These are phyloP conservation scores for Exophiala sp. DNA, from an alignment of 2,329 filamentous ascomycete species.

Conservation along the genomic window DNA sequence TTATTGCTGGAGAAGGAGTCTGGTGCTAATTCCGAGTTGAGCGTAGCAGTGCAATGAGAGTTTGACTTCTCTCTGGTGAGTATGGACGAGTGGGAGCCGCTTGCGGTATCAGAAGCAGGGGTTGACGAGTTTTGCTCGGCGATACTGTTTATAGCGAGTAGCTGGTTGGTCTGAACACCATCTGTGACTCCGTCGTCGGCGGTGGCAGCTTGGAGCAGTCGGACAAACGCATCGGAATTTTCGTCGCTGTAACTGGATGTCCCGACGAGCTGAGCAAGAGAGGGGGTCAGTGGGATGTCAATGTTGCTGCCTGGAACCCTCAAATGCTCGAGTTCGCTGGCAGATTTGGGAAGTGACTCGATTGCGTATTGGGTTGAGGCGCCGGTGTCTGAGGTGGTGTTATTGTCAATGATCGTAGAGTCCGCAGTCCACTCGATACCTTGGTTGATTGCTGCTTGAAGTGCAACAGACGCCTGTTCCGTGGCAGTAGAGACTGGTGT, in stretches of 20 bases:
- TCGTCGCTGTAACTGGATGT: not conserved
- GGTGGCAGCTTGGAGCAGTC: not conserved
- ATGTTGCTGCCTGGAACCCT: not conserved
- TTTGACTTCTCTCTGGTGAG: too few relatives aligned
- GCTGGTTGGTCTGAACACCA: not conserved
- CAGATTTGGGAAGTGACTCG: not conserved
- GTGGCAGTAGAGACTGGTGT: not conserved
- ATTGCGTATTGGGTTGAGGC: not conserved
- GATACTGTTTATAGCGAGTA: not conserved
- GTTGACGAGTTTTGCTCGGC: not conserved
- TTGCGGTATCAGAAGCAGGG: not conserved
- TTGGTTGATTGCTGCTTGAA: not conserved
- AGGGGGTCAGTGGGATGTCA: not conserved
- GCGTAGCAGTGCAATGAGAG: too few relatives aligned
- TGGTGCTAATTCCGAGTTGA: not conserved
- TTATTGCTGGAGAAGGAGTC: not conserved
- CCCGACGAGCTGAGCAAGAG: not conserved
- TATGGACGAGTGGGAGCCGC: too few relatives aligned
- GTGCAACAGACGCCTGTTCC: not conserved
- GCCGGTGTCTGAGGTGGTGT: not conserved
- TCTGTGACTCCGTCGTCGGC: not conserved
- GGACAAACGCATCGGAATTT: not conserved
- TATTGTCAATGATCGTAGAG: not conserved
- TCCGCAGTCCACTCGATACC: not conserved
- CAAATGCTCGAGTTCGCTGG: not conserved